phyloP scores from a whole-genome alignment of 2,329 filamentous ascomycete genomes.

The Septoria linicola region DNA sequence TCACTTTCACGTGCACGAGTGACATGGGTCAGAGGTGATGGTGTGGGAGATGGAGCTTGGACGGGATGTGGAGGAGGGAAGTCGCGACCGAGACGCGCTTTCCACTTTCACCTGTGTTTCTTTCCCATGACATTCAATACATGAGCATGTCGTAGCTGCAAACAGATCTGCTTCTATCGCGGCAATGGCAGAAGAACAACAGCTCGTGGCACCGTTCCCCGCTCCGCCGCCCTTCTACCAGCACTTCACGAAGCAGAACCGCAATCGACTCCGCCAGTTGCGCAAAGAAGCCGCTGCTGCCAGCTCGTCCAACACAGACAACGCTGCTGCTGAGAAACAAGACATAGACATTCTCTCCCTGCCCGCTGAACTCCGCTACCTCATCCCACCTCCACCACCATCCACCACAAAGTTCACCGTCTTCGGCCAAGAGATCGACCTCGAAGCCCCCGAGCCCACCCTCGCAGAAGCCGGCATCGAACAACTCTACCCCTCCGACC shows the following conservation, averaged over 20 bases:
- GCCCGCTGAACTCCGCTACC: conserved; percentile 69
- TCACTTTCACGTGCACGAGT: not conserved
- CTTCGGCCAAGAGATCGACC: conserved; percentile 68
- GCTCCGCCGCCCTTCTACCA: conserved; percentile 88
- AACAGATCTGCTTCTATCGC: too few species aligned
- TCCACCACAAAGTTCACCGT: conserved; percentile 72
- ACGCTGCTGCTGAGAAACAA: conserved; percentile 16
- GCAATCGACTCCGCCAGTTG: conserved; percentile 53
- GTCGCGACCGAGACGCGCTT: not conserved
- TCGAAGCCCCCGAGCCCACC: conserved; percentile 61
- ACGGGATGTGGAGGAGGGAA: not conserved
- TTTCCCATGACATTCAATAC: not conserved
- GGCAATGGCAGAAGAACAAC: conserved; percentile 59
- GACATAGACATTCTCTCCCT: conserved; percentile 48
- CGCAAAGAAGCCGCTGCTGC: conserved; percentile 26
- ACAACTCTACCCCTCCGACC: conserved; percentile 62
- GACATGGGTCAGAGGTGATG: too few species aligned
- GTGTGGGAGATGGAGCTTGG: too few species aligned
- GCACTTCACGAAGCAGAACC: conserved; percentile 76
- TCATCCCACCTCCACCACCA: conserved; percentile 73
- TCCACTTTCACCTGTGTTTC: not conserved
- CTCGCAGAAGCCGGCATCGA: conserved; percentile 70
- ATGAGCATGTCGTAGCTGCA: too few species aligned
- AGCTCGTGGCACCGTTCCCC: conserved; percentile 64
- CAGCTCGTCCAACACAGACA: conserved; percentile 35